Evolutionary conservation across 306 rosid genomes (phyloP), one percentile per base, ranked within the genome.

Genomic region (Cyamopsis tetragonoloba): DNA sequence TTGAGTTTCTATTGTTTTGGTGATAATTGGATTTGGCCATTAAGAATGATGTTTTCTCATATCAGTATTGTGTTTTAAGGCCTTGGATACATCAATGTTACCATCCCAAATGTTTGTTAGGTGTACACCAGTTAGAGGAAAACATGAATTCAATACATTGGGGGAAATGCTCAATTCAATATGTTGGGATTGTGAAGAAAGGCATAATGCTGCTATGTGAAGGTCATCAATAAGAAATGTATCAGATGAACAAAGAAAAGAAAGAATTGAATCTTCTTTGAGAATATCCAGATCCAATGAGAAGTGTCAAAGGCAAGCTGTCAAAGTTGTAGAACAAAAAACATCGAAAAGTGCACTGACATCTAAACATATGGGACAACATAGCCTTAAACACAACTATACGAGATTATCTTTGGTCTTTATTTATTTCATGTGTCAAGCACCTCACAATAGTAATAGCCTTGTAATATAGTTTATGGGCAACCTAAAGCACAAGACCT

Each of bases 401-500:
- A 24, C 17, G 44, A 34, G 24, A 42, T 22, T 27, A 18, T 6
- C 28, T 28, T 30, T 30, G 14, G 15, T 27, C 7, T 46, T 44
- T 50, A 49, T 62, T 37, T 17, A 62, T 43, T 35, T 39, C 61
- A 4, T 3, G 31, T 31, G 8, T 17, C 13, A 70, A 19, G 49
- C 34, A 26, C 19, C 30, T 28, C 56, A 48, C 22, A 48, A 49
- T 15, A 37, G 22, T 22, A 63, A 46, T 1, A 48, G 63, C n/a
- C n/a, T 72, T 43, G 37, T 27, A 43, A 14, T 59, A 7, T 26
- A 38, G 41, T 76, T 50, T 24, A 55, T 2, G 8, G 35, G 41
- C 10, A 54, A 35, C 47, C 47, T 57, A 71, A 75, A 62, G 11
- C 50, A 70, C 43, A 67, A 81, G 69, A 92, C 98, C 98, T 93